Evolutionary conservation across 169 alveolate genomes (phyloP).

Genomic region (Plasmodium blacklocki): DNA sequence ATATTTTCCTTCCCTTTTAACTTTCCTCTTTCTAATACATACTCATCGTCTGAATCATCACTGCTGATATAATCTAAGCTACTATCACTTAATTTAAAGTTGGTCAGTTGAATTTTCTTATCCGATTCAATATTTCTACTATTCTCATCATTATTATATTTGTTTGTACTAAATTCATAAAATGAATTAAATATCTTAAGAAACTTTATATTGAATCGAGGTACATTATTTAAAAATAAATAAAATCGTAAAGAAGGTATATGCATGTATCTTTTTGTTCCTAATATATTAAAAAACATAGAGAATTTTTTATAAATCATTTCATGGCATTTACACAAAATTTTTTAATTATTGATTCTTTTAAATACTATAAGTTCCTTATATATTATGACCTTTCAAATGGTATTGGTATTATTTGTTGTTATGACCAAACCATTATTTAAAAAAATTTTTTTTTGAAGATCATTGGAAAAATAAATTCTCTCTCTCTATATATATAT

Average conservation of each 20-base stretch:
- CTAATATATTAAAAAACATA: constrained; percentile 32
- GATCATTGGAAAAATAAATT: no score
- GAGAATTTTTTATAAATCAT: constrained; percentile 42
- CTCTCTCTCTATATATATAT: no score
- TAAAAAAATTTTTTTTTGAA: no score
- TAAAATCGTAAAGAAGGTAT: constrained; percentile 13
- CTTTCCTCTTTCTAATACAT: not conserved
- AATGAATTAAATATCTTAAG: not conserved
- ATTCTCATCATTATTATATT: constrained; percentile 1
- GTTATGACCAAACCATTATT: no score
- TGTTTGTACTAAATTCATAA: constrained; percentile 14
- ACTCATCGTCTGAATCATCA: constrained; percentile 72
- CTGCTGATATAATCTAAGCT: constrained; percentile 7
- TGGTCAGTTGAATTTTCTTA: constrained; percentile 53
- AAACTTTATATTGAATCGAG: not conserved
- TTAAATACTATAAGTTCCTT: not conserved
- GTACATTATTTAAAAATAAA: constrained; percentile 7
- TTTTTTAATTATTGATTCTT: not conserved
- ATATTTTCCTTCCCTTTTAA: not conserved
- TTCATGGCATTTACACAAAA: constrained; percentile 26
- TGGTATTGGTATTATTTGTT: no score
- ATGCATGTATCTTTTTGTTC: constrained; percentile 30
- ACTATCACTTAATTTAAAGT: constrained; percentile 26
- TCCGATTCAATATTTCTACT: constrained; percentile 14
- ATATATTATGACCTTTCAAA: no score